Evolutionary conservation across 768 basidiomycete genomes (phyloP), one percentile per base, ranked within the genome.

Genomic region (Mycena vulgaris): DNA sequence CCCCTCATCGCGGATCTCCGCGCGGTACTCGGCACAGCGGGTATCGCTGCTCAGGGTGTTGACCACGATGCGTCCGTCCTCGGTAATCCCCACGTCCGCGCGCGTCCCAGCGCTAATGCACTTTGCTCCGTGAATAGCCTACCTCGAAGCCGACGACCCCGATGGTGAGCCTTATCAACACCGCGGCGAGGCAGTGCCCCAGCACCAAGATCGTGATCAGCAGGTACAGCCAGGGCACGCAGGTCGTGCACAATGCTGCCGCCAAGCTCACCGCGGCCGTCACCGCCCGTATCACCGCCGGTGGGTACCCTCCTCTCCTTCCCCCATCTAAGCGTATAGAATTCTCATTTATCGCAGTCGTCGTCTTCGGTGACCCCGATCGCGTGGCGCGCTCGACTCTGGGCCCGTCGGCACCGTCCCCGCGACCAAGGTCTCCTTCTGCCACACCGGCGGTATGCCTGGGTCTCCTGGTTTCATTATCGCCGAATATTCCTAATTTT

Each of bases 171-270:
- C 62, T 63, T 17, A 63, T 63, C 19, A 63, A 63, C 51, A 52
- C 49, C 27, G 62, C 62, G 27, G 62, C 62, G 27, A 39, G 17
- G 19, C 21, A 63, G 49, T 63, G 62, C 37, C 62, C 62, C 27
- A 30, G 25, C 37, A 63, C 62, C 17, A 37, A 63, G 27, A 63
- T 63, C 28, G 62, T 63, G 7, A 39, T 63, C 35, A 48, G 62
- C 13, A 51, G 62, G 10, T 63, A 63, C 62, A 63, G 62, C 62
- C 62, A 63, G 51, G 62, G 62, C 9, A 51, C 62, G 21, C 62
- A 63, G 51, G 35, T 63, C 37, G 39, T 42, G 25, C 62, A 63
- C 62, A 63, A 63, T 2, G 62, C 62, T 1, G 62, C 62, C 21
- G 35, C 14, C 1, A 25, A 13, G 23, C 49, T 63, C 27, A 63